phyloP scores from a whole-genome alignment of 306 rosid genomes.

The Quercus cerris region DNA sequence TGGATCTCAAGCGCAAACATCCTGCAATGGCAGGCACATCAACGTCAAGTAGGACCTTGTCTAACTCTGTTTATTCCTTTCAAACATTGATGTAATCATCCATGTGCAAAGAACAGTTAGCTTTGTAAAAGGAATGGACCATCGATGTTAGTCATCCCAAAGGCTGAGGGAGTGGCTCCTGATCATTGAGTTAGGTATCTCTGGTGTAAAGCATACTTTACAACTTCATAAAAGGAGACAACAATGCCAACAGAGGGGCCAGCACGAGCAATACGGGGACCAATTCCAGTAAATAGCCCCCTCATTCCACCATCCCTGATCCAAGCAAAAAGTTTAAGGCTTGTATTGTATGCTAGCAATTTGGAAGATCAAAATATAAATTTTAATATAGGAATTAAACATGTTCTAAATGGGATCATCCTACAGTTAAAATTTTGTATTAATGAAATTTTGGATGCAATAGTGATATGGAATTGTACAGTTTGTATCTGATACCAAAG shows the following conservation, averaged over 20 bases:
- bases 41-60: not conserved
- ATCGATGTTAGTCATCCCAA: no score
- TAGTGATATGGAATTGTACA: not conserved
- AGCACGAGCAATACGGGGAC: slow-evolving; percentile 78
- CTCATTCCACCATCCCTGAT: slow-evolving; percentile 83
- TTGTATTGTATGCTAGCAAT: not conserved
- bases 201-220: slow-evolving; percentile 58
- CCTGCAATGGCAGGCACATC: slow-evolving; percentile 20
- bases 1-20: slow-evolving; percentile 15
- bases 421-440: not conserved
- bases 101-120: not conserved
- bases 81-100: not conserved
- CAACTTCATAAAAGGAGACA: slow-evolving; percentile 84
- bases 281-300: slow-evolving; percentile 81
- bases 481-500: not conserved
- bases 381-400: not conserved
- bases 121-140: not conserved
- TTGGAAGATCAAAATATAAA: not conserved
- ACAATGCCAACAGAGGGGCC: slow-evolving; percentile 97
- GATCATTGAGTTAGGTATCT: slow-evolving; percentile 34
- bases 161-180: not conserved
- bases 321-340: slow-evolving; percentile 17
- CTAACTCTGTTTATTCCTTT: not conserved
- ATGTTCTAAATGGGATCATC: not conserved
- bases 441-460: not conserved